A percentile compares a stretch with the other conserved stretches of the same genome.
These are phyloP conservation scores for Saccharomyces hybrid DNA, from an alignment of 1,139 yeast species.

Conservation along the genomic window DNA sequence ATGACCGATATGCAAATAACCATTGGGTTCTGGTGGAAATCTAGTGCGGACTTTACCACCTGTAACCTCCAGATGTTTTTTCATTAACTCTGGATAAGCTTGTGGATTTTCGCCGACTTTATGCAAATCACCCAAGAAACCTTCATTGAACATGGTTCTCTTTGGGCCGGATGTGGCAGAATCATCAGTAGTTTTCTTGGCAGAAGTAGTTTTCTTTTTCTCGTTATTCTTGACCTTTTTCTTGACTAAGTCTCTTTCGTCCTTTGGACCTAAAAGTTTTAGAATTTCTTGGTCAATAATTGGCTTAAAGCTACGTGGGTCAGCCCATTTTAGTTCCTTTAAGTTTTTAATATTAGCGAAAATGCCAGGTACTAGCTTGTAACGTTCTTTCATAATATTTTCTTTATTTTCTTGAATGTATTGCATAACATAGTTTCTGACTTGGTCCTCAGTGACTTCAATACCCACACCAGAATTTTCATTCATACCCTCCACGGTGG, in stretches of 20 bases:
- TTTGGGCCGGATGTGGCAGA: slow-evolving; percentile 33
- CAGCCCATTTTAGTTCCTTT: slow-evolving; percentile 83
- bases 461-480: slow-evolving; percentile 75
- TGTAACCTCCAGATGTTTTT: slow-evolving; percentile 68
- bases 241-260: slow-evolving; percentile 81
- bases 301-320: slow-evolving; percentile 79
- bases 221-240: slow-evolving; percentile 55
- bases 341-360: slow-evolving; percentile 70
- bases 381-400: slow-evolving; percentile 62
- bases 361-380: slow-evolving; percentile 64
- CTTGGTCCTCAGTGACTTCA: slow-evolving; percentile 58
- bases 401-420: slow-evolving; percentile 54
- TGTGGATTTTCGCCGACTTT: slow-evolving; percentile 94
- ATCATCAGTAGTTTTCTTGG: slow-evolving; percentile 26
- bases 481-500: slow-evolving; percentile 45
- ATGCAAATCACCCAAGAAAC: slow-evolving; percentile 91
- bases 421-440: slow-evolving; percentile 46
- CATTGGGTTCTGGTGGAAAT: slow-evolving; percentile 98
- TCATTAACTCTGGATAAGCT: slow-evolving; percentile 74
- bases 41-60: slow-evolving; percentile 82
- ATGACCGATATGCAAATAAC: slow-evolving; percentile 94
- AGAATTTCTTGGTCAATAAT: slow-evolving; percentile 69
- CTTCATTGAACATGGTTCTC: slow-evolving; percentile 88
- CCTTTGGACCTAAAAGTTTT: slow-evolving; percentile 81
- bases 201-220: slow-evolving; percentile 30